Evolutionary conservation across 176 grass and related monocot genomes (phyloP).

Genomic region (Luzula sylvatica): DNA sequence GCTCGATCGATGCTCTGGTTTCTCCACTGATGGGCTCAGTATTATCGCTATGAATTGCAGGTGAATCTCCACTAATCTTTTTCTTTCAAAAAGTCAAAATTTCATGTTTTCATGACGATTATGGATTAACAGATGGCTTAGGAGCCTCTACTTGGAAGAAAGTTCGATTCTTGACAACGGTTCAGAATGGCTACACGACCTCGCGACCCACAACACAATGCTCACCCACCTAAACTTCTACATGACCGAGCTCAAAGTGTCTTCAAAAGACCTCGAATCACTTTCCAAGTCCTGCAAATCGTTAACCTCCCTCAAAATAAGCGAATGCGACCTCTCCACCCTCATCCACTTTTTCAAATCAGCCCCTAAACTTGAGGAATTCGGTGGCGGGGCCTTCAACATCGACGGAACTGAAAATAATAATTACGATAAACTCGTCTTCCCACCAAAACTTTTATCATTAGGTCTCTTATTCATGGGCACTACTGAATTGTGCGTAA

Average conservation of each 20-base stretch:
- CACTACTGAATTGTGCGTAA: constrained; percentile 43
- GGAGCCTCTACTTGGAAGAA: constrained; percentile 77
- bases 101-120: background rate
- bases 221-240: constrained; percentile 78
- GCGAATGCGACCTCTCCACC: constrained; percentile 64
- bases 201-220: constrained; percentile 57
- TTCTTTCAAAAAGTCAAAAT: background rate
- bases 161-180: constrained; percentile 29
- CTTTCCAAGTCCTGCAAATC: constrained; percentile 73
- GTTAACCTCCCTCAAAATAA: constrained; percentile 71
- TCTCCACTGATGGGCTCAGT: constrained; percentile 65
- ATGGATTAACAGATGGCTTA: constrained; percentile 39
- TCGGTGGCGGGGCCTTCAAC: constrained; percentile 66
- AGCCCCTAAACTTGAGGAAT: constrained; percentile 64
- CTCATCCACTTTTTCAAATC: constrained; percentile 50
- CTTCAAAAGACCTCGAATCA: constrained; percentile 52
- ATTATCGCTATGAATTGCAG: constrained; percentile 67
- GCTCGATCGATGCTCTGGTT: constrained; percentile 81
- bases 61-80: constrained; percentile 20
- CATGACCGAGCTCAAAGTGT: constrained; percentile 72
- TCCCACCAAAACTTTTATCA: constrained; percentile 53
- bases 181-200: constrained; percentile 66
- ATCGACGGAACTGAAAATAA: constrained; percentile 33
- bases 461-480: constrained; percentile 73
- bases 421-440: constrained; percentile 41